Percentiles rank a stretch among this genome's conserved stretches.
These are phyloP conservation scores for Dorcoceras hygrometricum DNA, from an alignment of 257 asterid species.

Conservation along the genomic window DNA sequence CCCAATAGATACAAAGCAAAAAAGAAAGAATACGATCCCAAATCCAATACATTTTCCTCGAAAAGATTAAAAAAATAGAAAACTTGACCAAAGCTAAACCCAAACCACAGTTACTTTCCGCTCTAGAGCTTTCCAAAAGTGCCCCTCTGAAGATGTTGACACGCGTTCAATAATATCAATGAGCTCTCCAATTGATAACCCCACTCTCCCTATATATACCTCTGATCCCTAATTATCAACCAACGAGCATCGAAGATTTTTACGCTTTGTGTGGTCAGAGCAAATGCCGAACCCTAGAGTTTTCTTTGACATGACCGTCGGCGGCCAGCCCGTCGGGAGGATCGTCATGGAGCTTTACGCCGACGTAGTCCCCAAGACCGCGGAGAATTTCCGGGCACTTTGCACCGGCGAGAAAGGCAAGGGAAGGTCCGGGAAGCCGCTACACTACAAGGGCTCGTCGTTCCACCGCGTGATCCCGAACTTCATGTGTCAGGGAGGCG, in stretches of 20 bases:
- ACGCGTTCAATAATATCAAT: neutral
- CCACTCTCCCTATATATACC: neutral
- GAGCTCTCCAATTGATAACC: neutral
- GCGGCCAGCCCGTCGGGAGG: conserved; percentile 38
- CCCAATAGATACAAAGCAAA: too few species aligned
- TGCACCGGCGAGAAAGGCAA: conserved; percentile 43
- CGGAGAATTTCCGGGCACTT: conserved; percentile 43
- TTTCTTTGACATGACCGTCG: conserved; percentile 36
- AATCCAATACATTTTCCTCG: neutral
- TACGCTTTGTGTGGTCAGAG: neutral
- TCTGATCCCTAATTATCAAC: neutral
- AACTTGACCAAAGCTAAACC: neutral
- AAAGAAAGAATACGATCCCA: neutral
- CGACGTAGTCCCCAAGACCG: conserved; percentile 38
- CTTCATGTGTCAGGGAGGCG: conserved; percentile 15
- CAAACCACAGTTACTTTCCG: neutral
- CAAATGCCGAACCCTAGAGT: conserved; percentile 33
- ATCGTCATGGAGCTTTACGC: conserved; percentile 33
- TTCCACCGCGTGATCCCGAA: conserved; percentile 18
- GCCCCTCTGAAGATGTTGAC: neutral
- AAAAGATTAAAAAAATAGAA: too few species aligned
- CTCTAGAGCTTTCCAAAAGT: neutral
- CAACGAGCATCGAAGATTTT: neutral
- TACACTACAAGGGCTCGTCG: conserved; percentile 36
- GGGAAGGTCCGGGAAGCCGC: conserved; percentile 30